These are phyloP conservation scores for Glonium stellatum DNA, from an alignment of 495 filamentous ascomycete genomes.

Conservation along the genomic window DNA sequence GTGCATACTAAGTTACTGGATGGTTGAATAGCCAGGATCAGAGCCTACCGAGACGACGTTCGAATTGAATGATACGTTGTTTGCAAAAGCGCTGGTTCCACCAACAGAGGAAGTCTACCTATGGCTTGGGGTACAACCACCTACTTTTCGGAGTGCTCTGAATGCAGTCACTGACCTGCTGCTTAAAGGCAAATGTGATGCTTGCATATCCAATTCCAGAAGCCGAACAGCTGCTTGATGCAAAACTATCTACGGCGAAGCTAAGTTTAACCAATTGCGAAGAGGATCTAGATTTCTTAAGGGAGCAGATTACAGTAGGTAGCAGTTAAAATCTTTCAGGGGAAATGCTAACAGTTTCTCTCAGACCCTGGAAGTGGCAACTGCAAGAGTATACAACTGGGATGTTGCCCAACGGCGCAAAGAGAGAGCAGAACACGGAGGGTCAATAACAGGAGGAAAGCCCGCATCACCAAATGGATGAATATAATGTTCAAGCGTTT, in stretches of 20 bases:
- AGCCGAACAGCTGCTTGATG: constrained; percentile 68
- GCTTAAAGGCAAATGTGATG: constrained; percentile 84
- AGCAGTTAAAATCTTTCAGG: not conserved
- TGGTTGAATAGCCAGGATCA: constrained; percentile 31
- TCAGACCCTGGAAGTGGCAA: constrained; percentile 92
- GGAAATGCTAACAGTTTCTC: not conserved
- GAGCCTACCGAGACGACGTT: constrained; percentile 85
- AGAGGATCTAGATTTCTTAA: constrained; percentile 91
- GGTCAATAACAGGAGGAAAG: constrained; percentile 23
- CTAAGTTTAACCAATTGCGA: constrained; percentile 75
- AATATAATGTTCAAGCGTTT: not conserved
- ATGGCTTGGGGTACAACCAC: constrained; percentile 70
- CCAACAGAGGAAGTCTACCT: constrained; percentile 90
- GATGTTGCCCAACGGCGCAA: constrained; percentile 90
- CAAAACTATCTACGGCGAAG: constrained; percentile 74
- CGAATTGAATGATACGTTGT: constrained; percentile 92
- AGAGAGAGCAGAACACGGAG: constrained; percentile 47
- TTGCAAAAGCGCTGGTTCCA: constrained; percentile 75
- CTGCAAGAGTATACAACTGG: constrained; percentile 97
- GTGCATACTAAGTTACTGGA: constrained; percentile 8
- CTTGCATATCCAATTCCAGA: constrained; percentile 85
- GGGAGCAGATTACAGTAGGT: constrained; percentile 88
- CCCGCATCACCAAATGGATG: constrained; percentile 3
- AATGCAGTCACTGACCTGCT: not conserved
- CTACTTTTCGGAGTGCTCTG: not conserved